Conservation (phyloP, 1,284 basidiomycete species). For the Irpex sp. region DNA sequence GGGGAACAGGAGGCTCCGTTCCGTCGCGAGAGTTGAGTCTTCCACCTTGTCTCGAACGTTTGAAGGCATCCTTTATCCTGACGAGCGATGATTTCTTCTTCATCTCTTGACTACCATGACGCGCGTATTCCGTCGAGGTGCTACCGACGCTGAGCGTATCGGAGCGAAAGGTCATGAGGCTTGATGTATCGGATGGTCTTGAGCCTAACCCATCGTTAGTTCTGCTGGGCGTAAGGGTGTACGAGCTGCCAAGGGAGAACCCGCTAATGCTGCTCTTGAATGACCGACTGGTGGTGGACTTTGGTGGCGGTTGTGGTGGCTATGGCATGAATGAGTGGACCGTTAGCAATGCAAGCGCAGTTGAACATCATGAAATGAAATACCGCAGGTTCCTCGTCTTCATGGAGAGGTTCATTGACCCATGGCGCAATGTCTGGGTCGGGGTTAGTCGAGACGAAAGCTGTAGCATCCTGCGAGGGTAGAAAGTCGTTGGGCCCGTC, state of each 20-base stretch:
- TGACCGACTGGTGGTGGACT: neutral
- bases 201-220: neutral
- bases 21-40: neutral
- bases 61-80: conserved; percentile 6
- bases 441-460: conserved; percentile 15
- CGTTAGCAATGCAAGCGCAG: neutral
- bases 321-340: neutral
- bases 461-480: conserved; percentile 14
- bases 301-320: neutral
- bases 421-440: conserved; percentile 22
- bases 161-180: conserved; percentile 20
- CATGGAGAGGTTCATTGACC: conserved; percentile 8
- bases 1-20: neutral
- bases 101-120: neutral
- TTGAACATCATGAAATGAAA: neutral
- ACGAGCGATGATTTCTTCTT: conserved; percentile 17
- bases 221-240: neutral
- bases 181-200: conserved; percentile 7
- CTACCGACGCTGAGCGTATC: conserved; percentile 21
- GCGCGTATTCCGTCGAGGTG: conserved; percentile 16
- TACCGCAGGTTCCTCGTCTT: conserved; percentile 5
- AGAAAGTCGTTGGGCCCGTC: conserved; percentile 15
- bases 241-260: neutral
- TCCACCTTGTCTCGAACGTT: neutral
- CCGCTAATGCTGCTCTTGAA: neutral